Conservation (phyloP, 225 moss, liverwort and hornwort genomes). For the Takakia lepidozioides region DNA sequence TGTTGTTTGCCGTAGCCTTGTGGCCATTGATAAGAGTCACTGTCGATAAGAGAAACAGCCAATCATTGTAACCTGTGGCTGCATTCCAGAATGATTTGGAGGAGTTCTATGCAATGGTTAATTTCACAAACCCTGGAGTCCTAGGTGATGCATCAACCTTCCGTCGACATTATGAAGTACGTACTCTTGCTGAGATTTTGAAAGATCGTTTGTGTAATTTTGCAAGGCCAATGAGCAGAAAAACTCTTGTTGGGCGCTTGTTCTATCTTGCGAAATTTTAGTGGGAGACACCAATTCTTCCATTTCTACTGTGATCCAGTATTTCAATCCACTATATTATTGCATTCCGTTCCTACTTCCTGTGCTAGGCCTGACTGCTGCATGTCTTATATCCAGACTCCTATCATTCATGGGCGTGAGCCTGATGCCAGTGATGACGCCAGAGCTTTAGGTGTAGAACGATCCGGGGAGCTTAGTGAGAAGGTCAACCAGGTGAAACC, state of each 20-base stretch:
- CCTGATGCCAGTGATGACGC: constrained; percentile 92
- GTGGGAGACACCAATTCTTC: too few relatives aligned
- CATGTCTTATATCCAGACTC: constrained; percentile 42
- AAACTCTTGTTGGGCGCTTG: too few relatives aligned
- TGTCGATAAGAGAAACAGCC: too few relatives aligned
- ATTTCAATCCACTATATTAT: too few relatives aligned
- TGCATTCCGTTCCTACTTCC: not conserved
- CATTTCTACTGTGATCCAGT: too few relatives aligned
- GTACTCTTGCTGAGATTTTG: not conserved
- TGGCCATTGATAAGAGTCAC: too few relatives aligned
- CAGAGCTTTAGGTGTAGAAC: constrained; percentile 69
- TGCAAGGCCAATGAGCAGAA: too few relatives aligned
- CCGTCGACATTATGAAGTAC: constrained; percentile 87
- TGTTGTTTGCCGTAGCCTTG: too few relatives aligned
- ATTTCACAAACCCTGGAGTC: constrained; percentile 93
- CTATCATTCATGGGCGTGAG: constrained; percentile 85
- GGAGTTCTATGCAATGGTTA: constrained; percentile 95
- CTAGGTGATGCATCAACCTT: constrained; percentile 73
- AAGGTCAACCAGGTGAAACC: constrained; percentile 83
- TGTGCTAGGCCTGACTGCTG: not conserved
- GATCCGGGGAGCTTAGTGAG: constrained; percentile 93
- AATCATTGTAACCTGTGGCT: not conserved
- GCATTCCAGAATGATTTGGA: constrained; percentile 84
- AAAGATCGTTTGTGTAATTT: too few relatives aligned
- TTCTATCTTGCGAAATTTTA: too few relatives aligned